Percentiles rank a stretch among this genome's conserved stretches.
These are phyloP conservation scores for Hypoxylon sp. DNA, from an alignment of 2,329 filamentous ascomycete species.

Conservation along the genomic window DNA sequence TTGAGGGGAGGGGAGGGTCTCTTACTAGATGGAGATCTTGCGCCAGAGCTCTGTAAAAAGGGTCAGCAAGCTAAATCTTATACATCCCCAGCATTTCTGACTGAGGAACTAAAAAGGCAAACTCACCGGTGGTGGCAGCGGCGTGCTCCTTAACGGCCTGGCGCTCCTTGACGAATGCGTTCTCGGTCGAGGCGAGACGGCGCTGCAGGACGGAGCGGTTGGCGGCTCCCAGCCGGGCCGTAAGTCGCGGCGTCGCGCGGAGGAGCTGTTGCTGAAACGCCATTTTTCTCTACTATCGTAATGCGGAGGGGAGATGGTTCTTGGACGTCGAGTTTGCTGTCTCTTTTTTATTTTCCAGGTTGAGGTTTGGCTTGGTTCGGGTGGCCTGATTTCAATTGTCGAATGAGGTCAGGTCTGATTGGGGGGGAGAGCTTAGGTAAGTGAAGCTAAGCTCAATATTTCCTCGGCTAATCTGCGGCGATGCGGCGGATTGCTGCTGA, in stretches of 20 bases:
- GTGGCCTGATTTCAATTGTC: slow-evolving; percentile 32
- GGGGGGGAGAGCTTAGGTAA: slow-evolving; percentile 1
- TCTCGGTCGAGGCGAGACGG: slow-evolving; percentile 81
- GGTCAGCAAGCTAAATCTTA: slow-evolving; percentile 44
- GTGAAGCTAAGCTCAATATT: slow-evolving; percentile 12
- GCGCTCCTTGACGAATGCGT: slow-evolving; percentile 93
- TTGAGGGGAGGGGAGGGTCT: slow-evolving; percentile 11
- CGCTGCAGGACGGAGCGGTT: slow-evolving; percentile 68
- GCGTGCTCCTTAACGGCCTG: slow-evolving; percentile 91
- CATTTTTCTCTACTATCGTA: slow-evolving; percentile 3
- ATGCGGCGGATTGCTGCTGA: slow-evolving; percentile 13
- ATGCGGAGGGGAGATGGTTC: slow-evolving; percentile 36
- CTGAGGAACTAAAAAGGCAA: not conserved
- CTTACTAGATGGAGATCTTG: slow-evolving; percentile 96
- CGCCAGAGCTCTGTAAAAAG: slow-evolving; percentile 80
- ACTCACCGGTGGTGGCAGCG: slow-evolving; percentile 80
- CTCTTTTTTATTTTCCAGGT: slow-evolving; percentile 25
- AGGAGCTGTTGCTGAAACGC: slow-evolving; percentile 73
- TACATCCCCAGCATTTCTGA: not conserved
- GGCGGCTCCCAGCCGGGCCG: slow-evolving; percentile 63
- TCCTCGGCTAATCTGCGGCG: slow-evolving; percentile 42
- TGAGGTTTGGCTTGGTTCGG: slow-evolving; percentile 13
- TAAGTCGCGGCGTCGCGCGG: slow-evolving; percentile 69
- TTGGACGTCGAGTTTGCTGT: no score
- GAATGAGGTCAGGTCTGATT: slow-evolving; percentile 42